phyloP scores from a whole-genome alignment of 257 asterid species.

The Anisodus acutangulus region DNA sequence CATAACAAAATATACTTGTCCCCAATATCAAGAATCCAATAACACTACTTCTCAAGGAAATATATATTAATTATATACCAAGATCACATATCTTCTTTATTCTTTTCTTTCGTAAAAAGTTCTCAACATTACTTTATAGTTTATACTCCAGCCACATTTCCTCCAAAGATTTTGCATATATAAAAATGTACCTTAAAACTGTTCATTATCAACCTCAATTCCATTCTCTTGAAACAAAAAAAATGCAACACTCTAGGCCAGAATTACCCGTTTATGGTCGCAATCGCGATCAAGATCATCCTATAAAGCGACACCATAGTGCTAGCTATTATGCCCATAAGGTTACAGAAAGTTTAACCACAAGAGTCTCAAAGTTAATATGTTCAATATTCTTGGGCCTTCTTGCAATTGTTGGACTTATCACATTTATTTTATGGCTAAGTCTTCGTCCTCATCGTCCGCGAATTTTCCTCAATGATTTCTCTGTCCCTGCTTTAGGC shows the following conservation, averaged over 20 bases:
- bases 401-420: constrained; percentile 64
- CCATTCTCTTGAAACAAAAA: not conserved
- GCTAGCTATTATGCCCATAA: constrained; percentile 78
- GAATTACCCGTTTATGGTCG: constrained; percentile 43
- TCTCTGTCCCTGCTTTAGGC: constrained; percentile 57
- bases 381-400: constrained; percentile 67
- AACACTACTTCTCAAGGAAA: not conserved
- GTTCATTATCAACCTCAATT: not conserved
- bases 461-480: constrained; percentile 58
- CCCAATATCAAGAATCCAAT: not conserved
- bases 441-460: constrained; percentile 97
- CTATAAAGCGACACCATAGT: constrained; percentile 60
- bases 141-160: not conserved
- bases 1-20: not conserved
- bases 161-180: constrained; percentile 11
- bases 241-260: constrained; percentile 39
- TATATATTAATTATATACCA: not conserved
- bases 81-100: constrained; percentile 5
- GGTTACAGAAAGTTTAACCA: constrained; percentile 77
- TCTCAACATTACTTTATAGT: not conserved
- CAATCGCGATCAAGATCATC: constrained; percentile 28
- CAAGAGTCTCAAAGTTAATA: constrained; percentile 69
- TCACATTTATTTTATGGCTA: constrained; percentile 83
- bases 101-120: constrained; percentile 14
- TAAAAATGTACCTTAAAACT: constrained; percentile 10